phyloP scores from a whole-genome alignment of 2,329 filamentous ascomycete species.

The Corynespora cassiicola region DNA sequence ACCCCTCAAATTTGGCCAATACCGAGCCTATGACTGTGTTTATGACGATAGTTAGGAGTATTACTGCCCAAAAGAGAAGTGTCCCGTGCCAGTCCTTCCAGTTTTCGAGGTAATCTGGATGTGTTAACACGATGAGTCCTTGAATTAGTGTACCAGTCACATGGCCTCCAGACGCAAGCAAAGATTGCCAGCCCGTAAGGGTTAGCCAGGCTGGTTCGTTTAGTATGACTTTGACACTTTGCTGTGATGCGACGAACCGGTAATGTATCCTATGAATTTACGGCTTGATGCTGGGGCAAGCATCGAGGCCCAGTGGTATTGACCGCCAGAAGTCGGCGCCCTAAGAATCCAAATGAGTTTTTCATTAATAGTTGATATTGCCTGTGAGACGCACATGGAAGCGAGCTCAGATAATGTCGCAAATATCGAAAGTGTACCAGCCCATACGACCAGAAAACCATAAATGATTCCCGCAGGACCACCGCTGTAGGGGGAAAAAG shows the following conservation, averaged over 20 bases:
- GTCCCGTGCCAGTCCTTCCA: conserved; percentile 59
- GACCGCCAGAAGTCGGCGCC: conserved; percentile 40
- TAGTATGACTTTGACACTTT: background rate
- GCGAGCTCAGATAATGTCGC: conserved; percentile 38
- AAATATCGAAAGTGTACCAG: conserved; percentile 34
- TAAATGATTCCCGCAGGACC: conserved; percentile 39
- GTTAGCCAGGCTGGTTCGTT: conserved; percentile 54
- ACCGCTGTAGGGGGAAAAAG: conserved; percentile 25
- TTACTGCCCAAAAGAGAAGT: conserved; percentile 54
- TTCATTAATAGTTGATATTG: background rate
- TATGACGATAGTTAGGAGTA: conserved; percentile 46
- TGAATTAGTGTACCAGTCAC: conserved; percentile 35
- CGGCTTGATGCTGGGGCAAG: conserved; percentile 43
- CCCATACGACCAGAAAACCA: conserved; percentile 35
- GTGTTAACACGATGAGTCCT: conserved; percentile 44
- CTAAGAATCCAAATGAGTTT: conserved; percentile 1
- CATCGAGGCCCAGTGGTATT: conserved; percentile 47
- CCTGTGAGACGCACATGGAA: conserved; percentile 36
- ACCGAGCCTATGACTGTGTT: conserved; percentile 53
- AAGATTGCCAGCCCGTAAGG: conserved; percentile 48
- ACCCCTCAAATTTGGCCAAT: conserved; percentile 55
- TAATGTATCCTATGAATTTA: too few species aligned
- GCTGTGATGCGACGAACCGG: background rate
- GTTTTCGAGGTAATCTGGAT: conserved; percentile 43
- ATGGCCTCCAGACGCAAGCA: conserved; percentile 34